Base-by-base conservation (phyloP, 345 rosid genomes). In the Eutrema heterophyllum region DNA sequence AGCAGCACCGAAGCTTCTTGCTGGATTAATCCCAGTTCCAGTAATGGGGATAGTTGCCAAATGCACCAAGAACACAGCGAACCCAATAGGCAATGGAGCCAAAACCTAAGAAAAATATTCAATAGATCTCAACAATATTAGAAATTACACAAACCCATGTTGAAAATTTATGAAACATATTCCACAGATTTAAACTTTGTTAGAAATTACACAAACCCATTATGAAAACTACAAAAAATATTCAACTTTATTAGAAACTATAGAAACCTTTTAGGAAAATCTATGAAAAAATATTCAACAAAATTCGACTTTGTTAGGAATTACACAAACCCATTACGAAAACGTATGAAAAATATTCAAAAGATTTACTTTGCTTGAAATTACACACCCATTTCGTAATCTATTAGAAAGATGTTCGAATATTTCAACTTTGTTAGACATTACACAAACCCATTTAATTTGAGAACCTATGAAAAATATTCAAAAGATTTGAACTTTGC, bases 1-100 rank as follows among this genome's bases (percentile, higher is more conserved):
- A 45, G 82, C 79, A 54, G 79, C 75, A 26, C 82, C 79, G 41
- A 67, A 74, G 36, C 73, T 74, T 44, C 78, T 74, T 5, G 78
- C 78, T 26, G 73, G 78, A 44, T 74, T 74, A 16, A 74, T 74
- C 3, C 78, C 78, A 57, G 78, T 74, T 33, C 78, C 78, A 26
- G 78, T 74, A 10, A 74, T 58, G 32, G 78, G 78, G 2, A 74
- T 74, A 12, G 78, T 74, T 7, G 78, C 78, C 50, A 74, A 56
- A 66, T 74, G 78, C 40, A 74, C 72, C 52, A 74, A 35, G 51
- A 66, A 74, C 35, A 74, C 78, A 14, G 78, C 78, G 0, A 74
- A 74, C 43, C 78, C 78, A 44, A 74, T 66, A 6, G 78, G 78
- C 27, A 74, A 55, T 1, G 78, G 78, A 32, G 78, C 78, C 72